Conservation (phyloP, 331 rosid genomes). For the Telfairia occidentalis region DNA sequence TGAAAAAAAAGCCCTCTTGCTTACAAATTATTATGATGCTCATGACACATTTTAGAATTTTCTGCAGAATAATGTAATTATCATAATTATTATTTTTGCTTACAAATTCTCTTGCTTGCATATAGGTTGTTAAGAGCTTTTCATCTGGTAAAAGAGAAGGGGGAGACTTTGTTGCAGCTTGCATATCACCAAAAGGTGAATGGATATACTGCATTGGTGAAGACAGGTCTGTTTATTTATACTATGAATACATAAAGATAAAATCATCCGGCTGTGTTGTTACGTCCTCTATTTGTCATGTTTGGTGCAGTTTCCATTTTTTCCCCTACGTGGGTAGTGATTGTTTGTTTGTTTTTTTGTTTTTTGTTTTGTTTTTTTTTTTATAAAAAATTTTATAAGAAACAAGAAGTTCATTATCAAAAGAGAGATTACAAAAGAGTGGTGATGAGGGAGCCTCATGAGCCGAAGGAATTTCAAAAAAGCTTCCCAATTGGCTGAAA, state of each 20-base stretch:
- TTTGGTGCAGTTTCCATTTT: background rate
- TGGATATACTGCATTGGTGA: conserved; percentile 99
- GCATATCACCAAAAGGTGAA: conserved; percentile 96
- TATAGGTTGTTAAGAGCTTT: conserved; percentile 95
- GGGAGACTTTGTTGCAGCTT: conserved; percentile 88
- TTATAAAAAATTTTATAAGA: too few relatives aligned
- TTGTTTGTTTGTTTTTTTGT: too few relatives aligned
- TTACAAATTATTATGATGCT: background rate
- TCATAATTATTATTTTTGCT: background rate
- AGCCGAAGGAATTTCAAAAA: too few relatives aligned
- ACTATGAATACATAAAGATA: background rate
- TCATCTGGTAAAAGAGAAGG: conserved; percentile 99
- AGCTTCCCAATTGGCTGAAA: too few relatives aligned
- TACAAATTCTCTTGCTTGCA: background rate
- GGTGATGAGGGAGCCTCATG: too few relatives aligned
- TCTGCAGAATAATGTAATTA: background rate
- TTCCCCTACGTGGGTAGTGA: background rate
- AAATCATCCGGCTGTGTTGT: background rate
- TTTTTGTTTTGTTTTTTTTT: too few relatives aligned
- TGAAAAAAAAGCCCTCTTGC: background rate
- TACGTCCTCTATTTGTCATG: background rate
- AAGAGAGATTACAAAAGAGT: too few relatives aligned
- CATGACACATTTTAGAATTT: background rate
- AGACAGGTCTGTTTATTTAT: conserved; percentile 53
- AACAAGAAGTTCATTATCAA: too few relatives aligned